Conservation (phyloP, 306 rosid genomes). For the Oemleria cerasiformis region DNA sequence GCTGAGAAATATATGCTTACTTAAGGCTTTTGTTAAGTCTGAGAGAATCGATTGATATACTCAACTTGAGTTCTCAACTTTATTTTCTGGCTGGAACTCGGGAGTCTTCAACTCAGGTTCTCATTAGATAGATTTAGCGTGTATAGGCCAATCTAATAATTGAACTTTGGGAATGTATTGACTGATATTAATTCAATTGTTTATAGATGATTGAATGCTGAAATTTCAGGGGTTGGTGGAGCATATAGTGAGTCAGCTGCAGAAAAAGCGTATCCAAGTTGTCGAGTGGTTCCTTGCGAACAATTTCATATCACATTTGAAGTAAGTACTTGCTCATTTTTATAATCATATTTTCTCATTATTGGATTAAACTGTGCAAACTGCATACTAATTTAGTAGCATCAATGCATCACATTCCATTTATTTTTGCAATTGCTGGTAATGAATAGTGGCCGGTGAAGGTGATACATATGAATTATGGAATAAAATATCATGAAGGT, state of each 20-base stretch:
- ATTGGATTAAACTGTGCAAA: not conserved
- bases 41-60: conserved; percentile 61
- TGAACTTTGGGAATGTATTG: not conserved
- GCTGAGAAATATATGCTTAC: no score
- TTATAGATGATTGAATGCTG: conserved; percentile 15
- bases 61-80: conserved; percentile 1
- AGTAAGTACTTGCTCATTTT: conserved; percentile 32
- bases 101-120: not conserved
- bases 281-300: conserved; percentile 93
- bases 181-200: not conserved
- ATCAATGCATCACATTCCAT: not conserved
- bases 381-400: not conserved
- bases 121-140: not conserved
- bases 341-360: not conserved
- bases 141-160: not conserved
- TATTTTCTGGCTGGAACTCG: not conserved
- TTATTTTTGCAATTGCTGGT: not conserved
- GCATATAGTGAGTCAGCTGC: conserved; percentile 94
- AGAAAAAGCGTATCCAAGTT: conserved; percentile 84
- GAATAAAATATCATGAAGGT: not conserved
- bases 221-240: conserved; percentile 72
- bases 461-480: not conserved
- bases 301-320: conserved; percentile 88
- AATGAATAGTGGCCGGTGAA: no score
- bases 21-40: not conserved